Evolutionary conservation across 106 monocot species (phyloP), one percentile per base, ranked within the genome.

Genomic region (Phalaenopsis aphrodite): DNA sequence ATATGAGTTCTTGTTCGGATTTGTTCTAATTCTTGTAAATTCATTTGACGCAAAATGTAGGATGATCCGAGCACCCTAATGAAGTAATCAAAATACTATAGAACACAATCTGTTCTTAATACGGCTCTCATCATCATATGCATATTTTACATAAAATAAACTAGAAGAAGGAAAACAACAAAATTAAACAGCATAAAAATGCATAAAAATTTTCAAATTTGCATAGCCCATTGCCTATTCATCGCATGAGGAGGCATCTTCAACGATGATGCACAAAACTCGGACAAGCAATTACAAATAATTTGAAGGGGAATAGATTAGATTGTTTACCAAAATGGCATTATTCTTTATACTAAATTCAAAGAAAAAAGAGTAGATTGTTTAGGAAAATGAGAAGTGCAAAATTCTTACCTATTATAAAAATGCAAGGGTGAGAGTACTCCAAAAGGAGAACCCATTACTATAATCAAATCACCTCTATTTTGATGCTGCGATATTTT

Each of bases 371-470:
- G 4, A 3, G 10, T 11, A 69, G 37, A 30, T 12, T 38, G 37
- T 69, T 24, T 24, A 36, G 10, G 30, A 30, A 67, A 67, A 67
- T 2, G 18, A 30, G 36, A 36, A 24, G 30, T 67, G 8, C 67
- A 68, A 68, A 48, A 57, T n/a, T 5, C 18, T 79, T 84, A 91
- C 97, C 94, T 94, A 82, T 98, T 98, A 77, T 88, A 88, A 86
- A 97, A 98, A 71, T 98, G 94, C 10, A 79, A 80, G 15, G 92
- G 92, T 46, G 97, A 94, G 77, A 98, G 65, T 37, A 91, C 75
- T 61, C 97, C 97, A 84, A 98, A 98, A 75, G 97, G 97, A 73
- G 97, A 98, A 69, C 97, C 97, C 79, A 89, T 86, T 41, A 88
- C 88, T 19, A 98, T 80, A 84, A 98, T 85, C 77, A 82, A 72